Evolutionary conservation across 2,329 filamentous ascomycete genomes (phyloP).

Genomic region (Alternaria rosae): DNA sequence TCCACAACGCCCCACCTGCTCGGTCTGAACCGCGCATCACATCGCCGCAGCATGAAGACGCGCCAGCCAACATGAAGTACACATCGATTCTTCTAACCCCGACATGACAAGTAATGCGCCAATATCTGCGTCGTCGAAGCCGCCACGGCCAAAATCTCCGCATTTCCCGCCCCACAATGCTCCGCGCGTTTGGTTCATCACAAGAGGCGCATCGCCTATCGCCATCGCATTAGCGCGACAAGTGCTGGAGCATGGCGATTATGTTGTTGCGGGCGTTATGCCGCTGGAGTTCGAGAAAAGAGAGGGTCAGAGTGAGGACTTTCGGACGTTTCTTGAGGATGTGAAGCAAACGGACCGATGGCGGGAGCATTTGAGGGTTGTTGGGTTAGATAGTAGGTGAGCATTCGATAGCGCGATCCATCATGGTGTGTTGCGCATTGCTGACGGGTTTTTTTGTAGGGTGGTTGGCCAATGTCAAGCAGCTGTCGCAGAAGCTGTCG

Average conservation of each 20-base stretch:
- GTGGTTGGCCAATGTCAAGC: conserved; percentile 77
- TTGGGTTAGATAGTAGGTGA: conserved; percentile 65
- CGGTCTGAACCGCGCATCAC: conserved; percentile 4
- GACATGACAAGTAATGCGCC: conserved; percentile 24
- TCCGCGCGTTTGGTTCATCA: conserved; percentile 92
- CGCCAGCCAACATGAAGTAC: conserved; percentile 1
- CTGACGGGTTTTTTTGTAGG: conserved; percentile 42
- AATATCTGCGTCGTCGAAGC: conserved; percentile 36
- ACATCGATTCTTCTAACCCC: background rate
- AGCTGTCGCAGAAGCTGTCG: conserved; percentile 84
- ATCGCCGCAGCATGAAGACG: background rate
- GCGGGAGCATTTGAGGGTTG: conserved; percentile 75
- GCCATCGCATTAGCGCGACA: conserved; percentile 82
- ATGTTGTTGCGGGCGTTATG: conserved; percentile 82
- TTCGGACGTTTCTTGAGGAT: conserved; percentile 77
- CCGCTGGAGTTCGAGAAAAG: conserved; percentile 78
- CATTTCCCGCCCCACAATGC: conserved; percentile 68
- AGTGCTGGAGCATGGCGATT: conserved; percentile 89
- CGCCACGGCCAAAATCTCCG: conserved; percentile 49
- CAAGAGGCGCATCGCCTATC: conserved; percentile 83
- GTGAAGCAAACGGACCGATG: conserved; percentile 76
- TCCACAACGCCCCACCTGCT: conserved; percentile 15
- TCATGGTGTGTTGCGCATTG: conserved; percentile 14
- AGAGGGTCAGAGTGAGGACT: conserved; percentile 74
- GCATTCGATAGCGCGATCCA: background rate